Evolutionary conservation across 352 stramenopile genomes (phyloP).

Genomic region (Globisporangium camurandrum): DNA sequence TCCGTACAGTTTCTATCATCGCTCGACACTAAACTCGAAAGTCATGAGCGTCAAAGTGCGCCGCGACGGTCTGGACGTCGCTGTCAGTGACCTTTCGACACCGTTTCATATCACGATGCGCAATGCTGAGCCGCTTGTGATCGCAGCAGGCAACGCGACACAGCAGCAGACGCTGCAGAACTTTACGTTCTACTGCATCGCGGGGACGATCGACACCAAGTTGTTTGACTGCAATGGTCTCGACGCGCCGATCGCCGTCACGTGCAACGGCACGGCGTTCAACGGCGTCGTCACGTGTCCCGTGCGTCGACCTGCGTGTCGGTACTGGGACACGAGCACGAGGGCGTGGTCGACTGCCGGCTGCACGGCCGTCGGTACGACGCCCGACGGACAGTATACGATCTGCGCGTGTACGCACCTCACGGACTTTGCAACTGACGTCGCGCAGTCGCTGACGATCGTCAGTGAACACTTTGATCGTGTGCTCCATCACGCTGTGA

Average conservation of each 20-base stretch:
- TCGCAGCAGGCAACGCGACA: conserved; percentile 3
- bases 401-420: conserved; percentile 71
- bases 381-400: conserved; percentile 53
- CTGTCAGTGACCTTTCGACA: conserved; percentile 22
- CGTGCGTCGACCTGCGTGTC: conserved; percentile 33
- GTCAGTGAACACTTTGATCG: conserved; percentile 57
- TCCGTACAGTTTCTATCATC: conserved; percentile 47
- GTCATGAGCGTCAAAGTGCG: conserved; percentile 58
- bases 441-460: conserved; percentile 43
- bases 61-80: conserved; percentile 22
- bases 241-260: conserved; percentile 22
- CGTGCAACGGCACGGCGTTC: conserved; percentile 50
- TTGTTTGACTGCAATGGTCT: conserved; percentile 46
- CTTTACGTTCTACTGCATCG: conserved; percentile 35
- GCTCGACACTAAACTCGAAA: conserved; percentile 37
- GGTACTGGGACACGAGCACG: conserved; percentile 42
- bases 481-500: conserved; percentile 49
- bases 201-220: conserved; percentile 40
- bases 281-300: conserved; percentile 44
- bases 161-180: conserved; percentile 14
- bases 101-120: conserved; percentile 50
- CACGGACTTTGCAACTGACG: conserved; percentile 64
- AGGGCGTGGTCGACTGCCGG: conserved; percentile 53
- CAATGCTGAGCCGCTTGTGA: conserved; percentile 29
- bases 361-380: conserved; percentile 40